A percentile compares a stretch with the other conserved stretches of the same genome.
Evolutionary conservation across 2,329 filamentous ascomycete species (phyloP).

Genomic region (Hypoxylon sp.): DNA sequence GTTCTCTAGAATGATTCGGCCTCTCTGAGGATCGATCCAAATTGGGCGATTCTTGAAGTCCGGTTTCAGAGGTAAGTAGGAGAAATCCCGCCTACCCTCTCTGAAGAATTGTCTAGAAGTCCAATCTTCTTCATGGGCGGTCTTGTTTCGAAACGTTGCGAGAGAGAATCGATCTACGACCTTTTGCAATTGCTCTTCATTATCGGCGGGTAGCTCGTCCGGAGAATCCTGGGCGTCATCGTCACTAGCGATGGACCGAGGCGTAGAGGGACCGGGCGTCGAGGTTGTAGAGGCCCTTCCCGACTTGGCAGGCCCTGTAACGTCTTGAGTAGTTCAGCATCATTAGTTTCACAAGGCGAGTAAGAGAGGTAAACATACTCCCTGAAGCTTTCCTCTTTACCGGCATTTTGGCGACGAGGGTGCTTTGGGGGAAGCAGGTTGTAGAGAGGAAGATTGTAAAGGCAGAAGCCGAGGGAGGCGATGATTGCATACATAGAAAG

Average conservation of each 20-base stretch:
- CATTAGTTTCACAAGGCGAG: conserved; percentile 32
- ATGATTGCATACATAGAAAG: conserved; percentile 17
- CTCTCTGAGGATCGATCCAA: conserved; percentile 91
- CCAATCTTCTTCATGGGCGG: conserved; percentile 56
- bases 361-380: conserved; percentile 54
- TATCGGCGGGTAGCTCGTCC: conserved; percentile 63
- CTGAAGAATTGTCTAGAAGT: conserved; percentile 62
- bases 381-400: conserved; percentile 76
- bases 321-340: conserved; percentile 56
- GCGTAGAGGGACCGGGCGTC: conserved; percentile 71
- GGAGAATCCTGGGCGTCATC: conserved; percentile 55
- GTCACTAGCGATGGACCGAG: conserved; percentile 68
- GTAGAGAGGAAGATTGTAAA: conserved; percentile 15
- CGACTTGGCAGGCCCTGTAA: conserved; percentile 64
- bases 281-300: conserved; percentile 69
- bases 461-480: conserved; percentile 18
- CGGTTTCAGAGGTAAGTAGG: conserved; percentile 82
- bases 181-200: conserved; percentile 67
- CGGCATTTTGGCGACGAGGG: conserved; percentile 64
- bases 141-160: conserved; percentile 63
- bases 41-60: conserved; percentile 91
- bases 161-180: conserved; percentile 72
- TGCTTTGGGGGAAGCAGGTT: conserved; percentile 7
- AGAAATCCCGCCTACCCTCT: conserved; percentile 74
- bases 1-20: conserved; percentile 91